phyloP scores from a whole-genome alignment of 441 rosid genomes.

The Pelargonium myrrhifolium region DNA sequence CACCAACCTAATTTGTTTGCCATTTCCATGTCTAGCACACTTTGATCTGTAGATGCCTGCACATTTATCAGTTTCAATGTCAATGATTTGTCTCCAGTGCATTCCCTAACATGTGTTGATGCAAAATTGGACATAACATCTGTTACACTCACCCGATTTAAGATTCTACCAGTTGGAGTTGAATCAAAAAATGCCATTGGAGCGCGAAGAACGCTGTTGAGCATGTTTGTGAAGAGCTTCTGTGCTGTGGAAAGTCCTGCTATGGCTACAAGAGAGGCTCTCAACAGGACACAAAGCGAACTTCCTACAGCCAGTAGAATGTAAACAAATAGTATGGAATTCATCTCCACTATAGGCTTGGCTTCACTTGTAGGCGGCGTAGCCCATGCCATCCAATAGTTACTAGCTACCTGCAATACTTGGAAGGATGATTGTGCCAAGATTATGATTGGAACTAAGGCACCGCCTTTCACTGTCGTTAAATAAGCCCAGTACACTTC shows the following conservation, averaged over 20 bases:
- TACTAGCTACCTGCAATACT: slow-evolving; percentile 73
- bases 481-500: slow-evolving; percentile 82
- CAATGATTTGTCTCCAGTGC: too few species aligned
- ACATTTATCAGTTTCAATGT: too few species aligned
- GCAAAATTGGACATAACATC: background rate
- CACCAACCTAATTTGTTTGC: slow-evolving; percentile 82
- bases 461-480: slow-evolving; percentile 69
- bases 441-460: slow-evolving; percentile 66
- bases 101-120: background rate
- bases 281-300: slow-evolving; percentile 60
- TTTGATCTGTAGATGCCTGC: slow-evolving; percentile 93
- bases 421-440: slow-evolving; percentile 89
- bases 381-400: slow-evolving; percentile 99
- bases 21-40: slow-evolving; percentile 81
- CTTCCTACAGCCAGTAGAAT: slow-evolving; percentile 62
- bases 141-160: slow-evolving; percentile 63
- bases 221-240: slow-evolving; percentile 78
- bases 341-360: slow-evolving; percentile 46
- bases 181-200: slow-evolving; percentile 97
- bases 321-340: slow-evolving; percentile 57
- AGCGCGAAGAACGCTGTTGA: slow-evolving; percentile 61
- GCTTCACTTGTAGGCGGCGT: slow-evolving; percentile 61
- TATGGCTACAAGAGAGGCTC: slow-evolving; percentile 59
- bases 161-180: slow-evolving; percentile 92
- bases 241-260: slow-evolving; percentile 77